Percentiles rank a stretch among this genome's conserved stretches.
phyloP scores from a whole-genome alignment of 495 filamentous ascomycete species.

The Xylaria castorea region DNA sequence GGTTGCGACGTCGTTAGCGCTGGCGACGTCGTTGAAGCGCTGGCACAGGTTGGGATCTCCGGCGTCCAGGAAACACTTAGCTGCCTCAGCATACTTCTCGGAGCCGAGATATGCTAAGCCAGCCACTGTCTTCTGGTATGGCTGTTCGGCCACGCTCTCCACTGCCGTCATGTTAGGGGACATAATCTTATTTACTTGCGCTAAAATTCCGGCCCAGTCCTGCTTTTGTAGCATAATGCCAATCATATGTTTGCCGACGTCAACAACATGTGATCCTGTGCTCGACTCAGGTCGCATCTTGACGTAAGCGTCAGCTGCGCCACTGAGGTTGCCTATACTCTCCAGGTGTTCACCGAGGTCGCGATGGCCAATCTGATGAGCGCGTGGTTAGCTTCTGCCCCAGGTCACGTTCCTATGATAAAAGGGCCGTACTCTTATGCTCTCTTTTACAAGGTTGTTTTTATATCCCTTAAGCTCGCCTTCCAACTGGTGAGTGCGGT shows the following conservation, averaged over 20 bases:
- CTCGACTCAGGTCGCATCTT: constrained; percentile 58
- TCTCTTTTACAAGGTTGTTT: constrained; percentile 97
- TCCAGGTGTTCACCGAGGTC: constrained; percentile 57
- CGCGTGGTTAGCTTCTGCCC: constrained; percentile 10
- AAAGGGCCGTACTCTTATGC: constrained; percentile 73
- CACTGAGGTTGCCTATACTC: constrained; percentile 49
- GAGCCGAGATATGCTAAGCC: constrained; percentile 75
- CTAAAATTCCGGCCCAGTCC: constrained; percentile 61
- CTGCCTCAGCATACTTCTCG: constrained; percentile 73
- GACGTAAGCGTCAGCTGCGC: constrained; percentile 47
- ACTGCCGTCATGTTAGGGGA: constrained; percentile 58
- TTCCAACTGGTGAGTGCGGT: constrained; percentile 75
- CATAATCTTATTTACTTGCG: constrained; percentile 72
- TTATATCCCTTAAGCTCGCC: constrained; percentile 90
- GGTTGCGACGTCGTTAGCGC: constrained; percentile 86
- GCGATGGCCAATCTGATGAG: constrained; percentile 53
- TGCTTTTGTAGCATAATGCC: constrained; percentile 51
- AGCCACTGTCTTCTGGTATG: constrained; percentile 69
- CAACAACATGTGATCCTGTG: constrained; percentile 51
- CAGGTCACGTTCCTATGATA: background rate
- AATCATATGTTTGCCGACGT: constrained; percentile 52
- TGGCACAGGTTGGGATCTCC: constrained; percentile 58
- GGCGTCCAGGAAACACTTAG: constrained; percentile 70
- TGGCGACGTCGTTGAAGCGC: constrained; percentile 74
- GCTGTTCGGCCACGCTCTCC: constrained; percentile 62